These are phyloP conservation scores for Craterostigma plantagineum DNA, from an alignment of 257 asterid species.

Conservation along the genomic window DNA sequence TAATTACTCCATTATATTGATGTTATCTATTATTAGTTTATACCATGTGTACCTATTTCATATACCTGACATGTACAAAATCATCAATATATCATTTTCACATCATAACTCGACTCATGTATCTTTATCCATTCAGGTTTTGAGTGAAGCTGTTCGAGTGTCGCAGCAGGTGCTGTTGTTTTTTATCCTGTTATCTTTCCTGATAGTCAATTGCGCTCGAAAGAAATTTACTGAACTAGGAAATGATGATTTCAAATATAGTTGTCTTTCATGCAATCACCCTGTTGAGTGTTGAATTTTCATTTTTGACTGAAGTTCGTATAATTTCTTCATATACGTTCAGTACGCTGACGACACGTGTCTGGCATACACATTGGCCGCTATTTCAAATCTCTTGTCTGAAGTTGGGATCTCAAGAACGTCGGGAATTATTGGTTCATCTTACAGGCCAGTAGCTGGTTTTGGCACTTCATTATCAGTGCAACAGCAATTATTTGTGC, in stretches of 20 bases:
- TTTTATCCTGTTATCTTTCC: neutral
- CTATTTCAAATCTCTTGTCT: conserved; percentile 72
- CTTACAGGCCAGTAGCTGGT: conserved; percentile 58
- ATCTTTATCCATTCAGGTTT: conserved; percentile 37
- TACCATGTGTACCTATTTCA: neutral
- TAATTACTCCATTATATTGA: conserved; percentile 5
- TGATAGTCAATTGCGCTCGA: too few relatives aligned
- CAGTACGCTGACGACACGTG: conserved; percentile 86
- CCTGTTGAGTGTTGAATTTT: too few relatives aligned
- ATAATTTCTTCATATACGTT: conserved; percentile 17
- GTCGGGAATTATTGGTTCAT: conserved; percentile 66
- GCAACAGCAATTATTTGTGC: conserved; percentile 84
- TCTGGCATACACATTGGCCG: conserved; percentile 80
- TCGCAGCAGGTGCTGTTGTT: conserved; percentile 63
- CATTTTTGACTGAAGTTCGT: too few relatives aligned
- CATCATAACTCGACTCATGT: conserved; percentile 1
- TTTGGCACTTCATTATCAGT: conserved; percentile 57
- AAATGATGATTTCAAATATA: neutral
- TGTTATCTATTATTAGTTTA: conserved; percentile 8
- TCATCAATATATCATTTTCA: too few relatives aligned
- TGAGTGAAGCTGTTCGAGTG: conserved; percentile 90
- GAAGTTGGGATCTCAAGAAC: conserved; percentile 61
- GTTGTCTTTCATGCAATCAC: neutral
- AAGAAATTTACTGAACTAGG: too few relatives aligned
- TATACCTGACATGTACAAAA: too few relatives aligned